Evolutionary conservation across 495 filamentous ascomycete genomes (phyloP).

Genomic region (Entonaema liquescens): DNA sequence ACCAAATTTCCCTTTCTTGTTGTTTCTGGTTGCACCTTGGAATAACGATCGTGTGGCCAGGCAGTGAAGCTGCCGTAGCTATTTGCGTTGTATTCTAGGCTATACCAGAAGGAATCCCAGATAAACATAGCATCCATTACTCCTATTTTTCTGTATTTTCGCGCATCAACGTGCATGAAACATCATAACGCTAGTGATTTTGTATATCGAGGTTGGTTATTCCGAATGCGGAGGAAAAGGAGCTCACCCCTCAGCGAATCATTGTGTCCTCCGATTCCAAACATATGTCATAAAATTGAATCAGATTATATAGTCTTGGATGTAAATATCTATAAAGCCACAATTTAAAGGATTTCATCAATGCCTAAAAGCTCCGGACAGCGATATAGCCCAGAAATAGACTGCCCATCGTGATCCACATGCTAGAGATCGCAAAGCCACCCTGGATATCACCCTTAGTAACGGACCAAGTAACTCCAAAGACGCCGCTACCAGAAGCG

Average conservation of each 20-base stretch:
- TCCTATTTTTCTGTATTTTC: too few species aligned
- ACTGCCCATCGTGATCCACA: not conserved
- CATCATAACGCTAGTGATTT: too few species aligned
- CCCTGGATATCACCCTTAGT: constrained; percentile 5
- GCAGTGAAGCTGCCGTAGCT: not conserved
- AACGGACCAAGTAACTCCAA: constrained; percentile 26
- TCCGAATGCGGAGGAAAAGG: too few species aligned
- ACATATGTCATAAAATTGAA: not conserved
- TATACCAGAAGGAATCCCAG: not conserved
- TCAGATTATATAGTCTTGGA: too few species aligned
- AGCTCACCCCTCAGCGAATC: too few species aligned
- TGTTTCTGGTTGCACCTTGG: too few species aligned
- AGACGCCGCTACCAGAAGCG: not conserved
- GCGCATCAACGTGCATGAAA: too few species aligned
- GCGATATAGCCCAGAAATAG: not conserved
- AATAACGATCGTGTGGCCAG: too few species aligned
- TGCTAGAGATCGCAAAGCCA: not conserved
- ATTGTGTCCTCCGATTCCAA: too few species aligned
- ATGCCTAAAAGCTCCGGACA: not conserved
- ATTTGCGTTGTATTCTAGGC: not conserved
- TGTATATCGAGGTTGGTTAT: too few species aligned
- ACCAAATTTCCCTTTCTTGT: too few species aligned
- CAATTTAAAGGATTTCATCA: not conserved
- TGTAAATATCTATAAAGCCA: not conserved
- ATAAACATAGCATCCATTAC: not conserved